Evolutionary conservation across 805 yeast genomes (phyloP), one percentile per base, ranked within the genome.

Genomic region (Zygosaccharomyces gambellarensis): DNA sequence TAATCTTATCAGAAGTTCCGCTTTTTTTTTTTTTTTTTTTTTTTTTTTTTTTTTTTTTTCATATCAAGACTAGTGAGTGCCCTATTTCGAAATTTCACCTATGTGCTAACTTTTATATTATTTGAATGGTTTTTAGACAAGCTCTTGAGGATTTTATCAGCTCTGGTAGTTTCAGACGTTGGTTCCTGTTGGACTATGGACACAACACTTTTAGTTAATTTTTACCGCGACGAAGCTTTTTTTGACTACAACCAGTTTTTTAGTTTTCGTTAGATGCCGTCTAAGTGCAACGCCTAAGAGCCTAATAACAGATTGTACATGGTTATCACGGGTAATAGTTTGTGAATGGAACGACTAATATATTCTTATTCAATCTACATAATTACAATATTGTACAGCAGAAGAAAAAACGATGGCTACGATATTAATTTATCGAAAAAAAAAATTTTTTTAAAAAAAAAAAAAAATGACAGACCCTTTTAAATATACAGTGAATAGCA

Each of bases 111-210:
- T 1, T 61, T 79, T 2, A 50, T 83, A 1, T 66, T 81, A 42
- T 85, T 79, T 64, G 95, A 94, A 2, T 87, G 95, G 95, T 78
- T 86, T 54, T 62, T 87, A 6, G 75, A 82, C 36, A 65, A 71
- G 39, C 67, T 72, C 23, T 72, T 75, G 47, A 67, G 71, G 44
- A 71, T 82, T 32, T 71, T 82, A 0, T 79, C 80, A 0, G 77
- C 84, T 7, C 67, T 87, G 7, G 73, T 87, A 3, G 71, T 81
- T 47, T 71, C 84, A 1, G 78, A 77, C 50, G 62, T 83, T 39
- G 69, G 81, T n/a, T 80, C 90, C 8, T 69, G 72, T 55, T 74
- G 82, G 12, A 71, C 83, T 1, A 75, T 83, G 64, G 76, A 79
- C 43, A 76, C 81, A 30, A 85, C 94, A 0, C 67, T 88, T 36